Evolutionary conservation across 306 rosid species (phyloP), one percentile per base, ranked within the genome.

Genomic region (Fragaria vesca): DNA sequence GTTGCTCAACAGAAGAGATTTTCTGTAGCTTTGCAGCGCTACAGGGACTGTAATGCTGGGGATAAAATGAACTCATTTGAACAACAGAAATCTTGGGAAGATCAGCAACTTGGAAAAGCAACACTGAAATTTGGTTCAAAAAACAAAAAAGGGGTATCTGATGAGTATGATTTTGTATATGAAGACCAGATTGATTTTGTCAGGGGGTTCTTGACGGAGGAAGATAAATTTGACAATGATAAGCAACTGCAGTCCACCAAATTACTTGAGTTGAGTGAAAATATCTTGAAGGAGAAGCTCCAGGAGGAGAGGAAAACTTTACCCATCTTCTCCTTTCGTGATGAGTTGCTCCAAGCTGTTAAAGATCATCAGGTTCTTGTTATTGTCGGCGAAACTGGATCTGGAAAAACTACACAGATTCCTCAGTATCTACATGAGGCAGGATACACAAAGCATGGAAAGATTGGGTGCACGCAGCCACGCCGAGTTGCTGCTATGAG

Each of bases 401-500:
- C 98, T 3, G 98, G 98, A 66, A 93, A 93, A 84, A 93, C 98
- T 7, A 93, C 98, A 16, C 98, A 93, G 86, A 91, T 93, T 77
- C 97, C 98, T 40, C 98, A 93, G 76, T 93, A 93, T 88, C 96
- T 91, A 60, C 98, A 93, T 62, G 98, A 93, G 85, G 95, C 89
- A 80, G 98, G 97, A 65, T 93, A 89, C 83, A 93, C 98, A 75
- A 89, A 88, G 85, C 90, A 50, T 58, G 98, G 93, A 83, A 87
- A 90, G 93, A 78, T 93, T 88, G 98, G 95, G 74, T 93, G 98
- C 74, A 93, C 97, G 47, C 98, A 91, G 78, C 98, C 98, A 78
- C 90, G 97, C 1, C 95, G 98, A 79, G 98, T 93, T 72, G 96
- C 97, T 71, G 97, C 98, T 73, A 90, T 91, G 98, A 91, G 98